Base-by-base conservation (phyloP, 208 protist species). In the Crithidia fasciculata region DNA sequence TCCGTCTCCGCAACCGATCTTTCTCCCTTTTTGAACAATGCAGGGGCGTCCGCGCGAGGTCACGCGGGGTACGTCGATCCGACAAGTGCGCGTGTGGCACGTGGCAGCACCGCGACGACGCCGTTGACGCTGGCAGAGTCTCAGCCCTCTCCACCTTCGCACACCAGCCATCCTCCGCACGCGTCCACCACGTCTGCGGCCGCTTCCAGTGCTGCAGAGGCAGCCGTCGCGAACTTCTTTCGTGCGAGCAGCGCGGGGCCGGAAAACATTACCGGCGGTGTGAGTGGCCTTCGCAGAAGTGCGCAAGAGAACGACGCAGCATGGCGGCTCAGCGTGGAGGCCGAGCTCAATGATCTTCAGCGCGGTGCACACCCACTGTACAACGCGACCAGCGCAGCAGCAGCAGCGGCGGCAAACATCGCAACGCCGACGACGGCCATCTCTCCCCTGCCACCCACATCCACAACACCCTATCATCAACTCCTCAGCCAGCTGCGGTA, bases 401-500 rank as follows among this genome's bases (percentile, higher is more conserved):
- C 39, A 43, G 10, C 45, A 66, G n/a, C 45, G 10, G 5, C 60
- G 41, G 54, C 19, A 66, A 64, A 15, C 47, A 52, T 28, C 28
- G 55, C 55, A 3, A 61, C 57, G 28, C 64, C 50, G n/a, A 55
- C 53, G 28, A 53, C 56, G 4, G 63, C 44, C 9, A 52, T 78
- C 3, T 78, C 72, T 3, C 72, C 72, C 16, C 57, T 78, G 16
- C 39, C 54, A 28, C 49, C 72, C 3, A 45, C 72, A 40, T 71
- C 72, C 19, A 67, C 59, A 0, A 78, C 72, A 12, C 72, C 72
- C 12, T 78, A 78, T 39, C 72, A 78, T 19, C 72, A 78, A 56
- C 65, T 78, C 40, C 65, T 78, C n/a, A 78, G 72, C 54, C 63
- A 72, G 50, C 44, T 78, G 43, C 63, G 72, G 12, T 61, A 72